Percentiles rank a stretch among this genome's conserved stretches.
Evolutionary conservation across 192 early-diverging fungal species (phyloP).

Genomic region (Entophlyctis helioformis): DNA sequence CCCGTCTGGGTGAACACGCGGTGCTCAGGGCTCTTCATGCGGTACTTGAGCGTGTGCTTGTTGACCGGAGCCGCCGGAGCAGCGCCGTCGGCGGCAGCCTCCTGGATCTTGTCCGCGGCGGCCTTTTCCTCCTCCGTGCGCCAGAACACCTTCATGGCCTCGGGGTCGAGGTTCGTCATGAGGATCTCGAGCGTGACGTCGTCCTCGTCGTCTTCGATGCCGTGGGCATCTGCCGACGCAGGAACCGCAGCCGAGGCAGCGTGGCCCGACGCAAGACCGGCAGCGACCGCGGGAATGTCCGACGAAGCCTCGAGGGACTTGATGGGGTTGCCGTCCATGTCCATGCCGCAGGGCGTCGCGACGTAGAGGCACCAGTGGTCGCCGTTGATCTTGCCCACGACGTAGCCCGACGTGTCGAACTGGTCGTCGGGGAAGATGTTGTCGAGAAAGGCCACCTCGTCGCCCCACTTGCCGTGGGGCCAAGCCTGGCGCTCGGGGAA

Average conservation of each 20-base stretch:
- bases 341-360: constrained; percentile 50
- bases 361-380: constrained; percentile 97
- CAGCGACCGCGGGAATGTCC: constrained; percentile 2
- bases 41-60: no score
- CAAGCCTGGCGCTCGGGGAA: constrained; percentile 83
- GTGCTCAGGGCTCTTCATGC: constrained; percentile 19
- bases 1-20: constrained; percentile 51
- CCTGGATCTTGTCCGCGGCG: constrained; percentile 50
- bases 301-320: no score
- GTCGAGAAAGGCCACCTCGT: constrained; percentile 61
- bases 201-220: constrained; percentile 28
- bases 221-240: neutral
- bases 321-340: constrained; percentile 29
- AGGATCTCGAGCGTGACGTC: constrained; percentile 94
- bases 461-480: constrained; percentile 84
- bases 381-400: constrained; percentile 83
- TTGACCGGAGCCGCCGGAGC: no score
- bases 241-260: neutral
- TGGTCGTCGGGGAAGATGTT: constrained; percentile 22
- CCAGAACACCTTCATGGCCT: constrained; percentile 71
- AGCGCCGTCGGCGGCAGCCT: constrained; percentile 17
- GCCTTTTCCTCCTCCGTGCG: constrained; percentile 37
- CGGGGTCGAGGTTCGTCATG: constrained; percentile 83
- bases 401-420: constrained; percentile 64
- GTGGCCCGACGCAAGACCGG: constrained; percentile 8